Base-by-base conservation (phyloP, 805 yeast genomes). In the Wickerhamomyces bovis region DNA sequence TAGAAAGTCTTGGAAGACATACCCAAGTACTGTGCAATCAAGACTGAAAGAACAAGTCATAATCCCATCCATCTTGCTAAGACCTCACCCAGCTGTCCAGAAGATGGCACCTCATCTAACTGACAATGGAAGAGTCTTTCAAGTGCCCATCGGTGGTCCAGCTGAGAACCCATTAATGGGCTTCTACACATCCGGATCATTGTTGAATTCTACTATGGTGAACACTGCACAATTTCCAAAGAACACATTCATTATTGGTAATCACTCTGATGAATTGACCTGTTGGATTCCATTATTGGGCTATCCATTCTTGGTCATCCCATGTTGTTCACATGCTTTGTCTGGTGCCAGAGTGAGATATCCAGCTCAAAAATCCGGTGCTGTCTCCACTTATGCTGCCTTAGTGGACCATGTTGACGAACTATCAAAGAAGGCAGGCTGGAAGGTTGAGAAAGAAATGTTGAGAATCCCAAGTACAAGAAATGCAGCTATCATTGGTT, bases 241-340 rank as follows among this genome's bases (percentile, higher is more conserved):
- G 20, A 76, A 83, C 54, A 83, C 96, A 0, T 92, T 92, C 57
- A 66, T 90, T 31, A 89, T 92, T 40, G 98, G 98, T 1, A 92
- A 92, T 62, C 98, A 92, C 61, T 86, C 96, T 1, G 98, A 92
- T 63, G 98, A 92, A 61, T 72, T 92, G 47, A 90, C 97, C 0
- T 85, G 96, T 54, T 92, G 98, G 97, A 81, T 92, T 33, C 98
- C 98, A 3, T 68, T 92, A 11, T 66, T 92, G 11, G 89, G 89
- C 0, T 85, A 75, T 51, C 96, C 97, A 7, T 92, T 88, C 62
- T 70, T 92, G 71, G 96, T 89, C 10, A 87, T 92, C 38, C 98
- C 98, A 11, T 92, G 98, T 63, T 92, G 98, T 63, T 89, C 97
- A 0, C 96, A 92, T 64, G 80, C 85, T 3, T 72, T 92, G 39